phyloP scores from a whole-genome alignment of 2,329 filamentous ascomycete genomes.

The Trichoderma oligosporum region DNA sequence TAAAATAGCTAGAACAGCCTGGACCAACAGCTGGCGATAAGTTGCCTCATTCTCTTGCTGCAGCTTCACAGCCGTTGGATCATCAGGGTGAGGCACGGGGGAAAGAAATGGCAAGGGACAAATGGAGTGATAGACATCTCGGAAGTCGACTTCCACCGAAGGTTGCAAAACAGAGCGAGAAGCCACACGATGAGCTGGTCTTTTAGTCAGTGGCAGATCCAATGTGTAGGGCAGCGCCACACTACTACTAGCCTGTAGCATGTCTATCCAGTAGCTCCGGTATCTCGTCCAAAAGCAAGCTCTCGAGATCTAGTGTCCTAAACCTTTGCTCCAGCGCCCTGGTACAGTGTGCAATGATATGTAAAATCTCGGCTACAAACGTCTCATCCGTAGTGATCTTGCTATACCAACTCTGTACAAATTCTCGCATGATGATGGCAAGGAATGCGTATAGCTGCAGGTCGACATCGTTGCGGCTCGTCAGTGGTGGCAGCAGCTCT shows the following conservation, averaged over 20 bases:
- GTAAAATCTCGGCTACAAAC: constrained; percentile 83
- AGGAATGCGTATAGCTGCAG: constrained; percentile 89
- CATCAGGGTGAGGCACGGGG: constrained; percentile 62
- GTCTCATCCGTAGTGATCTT: constrained; percentile 87
- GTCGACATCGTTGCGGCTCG: constrained; percentile 91
- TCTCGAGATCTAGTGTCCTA: constrained; percentile 76
- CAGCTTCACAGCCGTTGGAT: constrained; percentile 48
- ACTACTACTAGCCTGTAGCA: constrained; percentile 58
- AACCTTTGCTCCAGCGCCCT: constrained; percentile 82
- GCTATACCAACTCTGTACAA: constrained; percentile 87
- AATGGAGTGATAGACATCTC: constrained; percentile 76
- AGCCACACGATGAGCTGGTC: constrained; percentile 68
- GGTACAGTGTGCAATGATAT: constrained; percentile 89
- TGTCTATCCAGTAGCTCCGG: constrained; percentile 78
- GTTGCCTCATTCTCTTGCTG: constrained; percentile 74
- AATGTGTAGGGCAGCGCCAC: background rate
- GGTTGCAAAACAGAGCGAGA: constrained; percentile 54
- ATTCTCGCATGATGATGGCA: constrained; percentile 83
- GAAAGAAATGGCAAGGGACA: constrained; percentile 76
- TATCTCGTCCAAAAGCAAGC: constrained; percentile 80
- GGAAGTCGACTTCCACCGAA: constrained; percentile 59
- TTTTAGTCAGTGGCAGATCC: constrained; percentile 22
- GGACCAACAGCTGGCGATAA: constrained; percentile 85
- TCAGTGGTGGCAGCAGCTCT: constrained; percentile 82
- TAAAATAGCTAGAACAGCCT: constrained; percentile 75